These are phyloP conservation scores for Xylariomycetidae sp. DNA, from an alignment of 2,329 filamentous ascomycete genomes.

Conservation along the genomic window DNA sequence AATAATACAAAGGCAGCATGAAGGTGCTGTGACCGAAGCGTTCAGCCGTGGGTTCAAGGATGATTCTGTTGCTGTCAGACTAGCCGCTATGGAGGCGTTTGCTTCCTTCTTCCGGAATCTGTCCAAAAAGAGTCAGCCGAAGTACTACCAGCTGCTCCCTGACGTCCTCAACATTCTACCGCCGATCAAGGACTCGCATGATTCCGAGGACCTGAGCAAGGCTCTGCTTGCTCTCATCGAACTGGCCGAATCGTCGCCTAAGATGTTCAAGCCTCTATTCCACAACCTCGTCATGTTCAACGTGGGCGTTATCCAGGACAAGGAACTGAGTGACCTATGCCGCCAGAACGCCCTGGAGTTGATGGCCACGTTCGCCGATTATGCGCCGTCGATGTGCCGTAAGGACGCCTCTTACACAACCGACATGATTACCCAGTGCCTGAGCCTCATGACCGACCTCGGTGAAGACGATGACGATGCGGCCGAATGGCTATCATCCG, in stretches of 20 bases:
- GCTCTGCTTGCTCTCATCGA: slow-evolving; percentile 89
- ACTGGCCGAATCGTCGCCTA: slow-evolving; percentile 85
- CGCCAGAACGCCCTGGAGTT: slow-evolving; percentile 93
- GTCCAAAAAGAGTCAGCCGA: slow-evolving; percentile 77
- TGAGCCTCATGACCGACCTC: slow-evolving; percentile 97
- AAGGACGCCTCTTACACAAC: slow-evolving; percentile 88
- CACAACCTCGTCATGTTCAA: slow-evolving; percentile 88
- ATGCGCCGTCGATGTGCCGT: slow-evolving; percentile 87
- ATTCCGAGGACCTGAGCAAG: slow-evolving; percentile 86
- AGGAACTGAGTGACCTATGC: slow-evolving; percentile 83
- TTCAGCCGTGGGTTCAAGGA: slow-evolving; percentile 93
- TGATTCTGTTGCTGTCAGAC: slow-evolving; percentile 73
- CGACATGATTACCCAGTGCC: slow-evolving; percentile 97
- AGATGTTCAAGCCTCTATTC: slow-evolving; percentile 97
- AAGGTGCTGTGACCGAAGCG: slow-evolving; percentile 79
- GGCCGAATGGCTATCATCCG: slow-evolving; percentile 83
- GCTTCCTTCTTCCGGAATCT: slow-evolving; percentile 92
- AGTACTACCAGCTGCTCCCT: slow-evolving; percentile 81
- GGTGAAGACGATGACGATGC: slow-evolving; percentile 93
- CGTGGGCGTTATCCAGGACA: slow-evolving; percentile 90
- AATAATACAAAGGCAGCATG: slow-evolving; percentile 93
- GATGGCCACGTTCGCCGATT: slow-evolving; percentile 97
- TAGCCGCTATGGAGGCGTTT: slow-evolving; percentile 95
- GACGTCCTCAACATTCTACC: slow-evolving; percentile 92
- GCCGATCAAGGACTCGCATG: slow-evolving; percentile 83